phyloP scores from a whole-genome alignment of 208 protist genomes.

The Acanthamoeba quina region DNA sequence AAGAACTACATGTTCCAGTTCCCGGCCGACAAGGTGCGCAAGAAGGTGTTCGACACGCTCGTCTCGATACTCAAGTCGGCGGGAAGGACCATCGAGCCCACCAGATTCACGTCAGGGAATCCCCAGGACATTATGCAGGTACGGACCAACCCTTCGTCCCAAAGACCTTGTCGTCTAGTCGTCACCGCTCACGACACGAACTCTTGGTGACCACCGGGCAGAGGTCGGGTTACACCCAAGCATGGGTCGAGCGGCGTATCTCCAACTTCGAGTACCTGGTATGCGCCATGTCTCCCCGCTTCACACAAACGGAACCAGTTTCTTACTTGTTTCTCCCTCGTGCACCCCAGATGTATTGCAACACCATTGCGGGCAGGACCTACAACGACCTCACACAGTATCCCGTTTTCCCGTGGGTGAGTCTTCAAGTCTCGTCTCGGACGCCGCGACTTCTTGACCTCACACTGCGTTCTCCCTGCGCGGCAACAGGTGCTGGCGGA shows the following conservation, averaged over 20 bases:
- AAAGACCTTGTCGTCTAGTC: too few relatives aligned
- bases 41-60: conserved; percentile 76
- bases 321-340: conserved; percentile 87
- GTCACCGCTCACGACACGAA: not conserved
- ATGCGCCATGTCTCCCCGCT: conserved; percentile 77
- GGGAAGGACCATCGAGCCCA: conserved; percentile 88
- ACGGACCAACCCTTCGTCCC: conserved; percentile 82
- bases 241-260: conserved; percentile 94
- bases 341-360: conserved; percentile 95
- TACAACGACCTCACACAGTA: conserved; percentile 98
- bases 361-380: conserved; percentile 96
- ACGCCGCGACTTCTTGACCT: conserved; percentile 66
- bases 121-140: conserved; percentile 95
- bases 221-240: conserved; percentile 90
- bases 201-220: conserved; percentile 78
- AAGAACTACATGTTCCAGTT: conserved; percentile 94
- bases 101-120: conserved; percentile 77
- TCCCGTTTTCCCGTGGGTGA: conserved; percentile 98
- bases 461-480: conserved; percentile 80
- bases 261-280: conserved; percentile 98
- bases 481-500: conserved; percentile 90
- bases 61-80: conserved; percentile 40
- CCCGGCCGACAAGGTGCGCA: conserved; percentile 29
- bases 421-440: conserved; percentile 76
- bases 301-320: conserved; percentile 86